Percentiles rank a stretch among this genome's conserved stretches.
Evolutionary conservation across 305 asterid genomes (phyloP).

Genomic region (Salvia sclarea): DNA sequence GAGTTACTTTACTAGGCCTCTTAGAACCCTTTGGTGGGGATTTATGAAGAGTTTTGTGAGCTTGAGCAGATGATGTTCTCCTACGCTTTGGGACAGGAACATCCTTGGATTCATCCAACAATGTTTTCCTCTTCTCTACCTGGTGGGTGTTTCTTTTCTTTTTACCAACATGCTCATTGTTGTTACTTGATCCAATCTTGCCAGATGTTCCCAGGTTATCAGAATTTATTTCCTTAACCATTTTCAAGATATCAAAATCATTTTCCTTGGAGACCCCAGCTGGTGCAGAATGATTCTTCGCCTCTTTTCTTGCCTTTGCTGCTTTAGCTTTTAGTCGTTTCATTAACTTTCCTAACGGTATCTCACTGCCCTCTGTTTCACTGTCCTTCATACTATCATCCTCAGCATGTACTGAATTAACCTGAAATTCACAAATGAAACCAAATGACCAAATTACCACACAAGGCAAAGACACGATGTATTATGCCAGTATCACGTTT

Average conservation of each 20-base stretch:
- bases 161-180: slow-evolving; percentile 50
- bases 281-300: slow-evolving; percentile 52
- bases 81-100: slow-evolving; percentile 78
- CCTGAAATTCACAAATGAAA: slow-evolving; percentile 49
- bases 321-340: slow-evolving; percentile 85
- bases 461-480: slow-evolving; percentile 19
- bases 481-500: slow-evolving; percentile 10
- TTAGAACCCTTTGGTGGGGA: slow-evolving; percentile 47
- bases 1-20: slow-evolving; percentile 34
- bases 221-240: slow-evolving; percentile 87
- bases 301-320: slow-evolving; percentile 76
- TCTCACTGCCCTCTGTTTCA: slow-evolving; percentile 92
- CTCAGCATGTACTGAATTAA: slow-evolving; percentile 55
- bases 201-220: slow-evolving; percentile 51
- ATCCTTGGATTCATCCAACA: slow-evolving; percentile 51
- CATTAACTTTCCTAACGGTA: slow-evolving; percentile 91
- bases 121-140: slow-evolving; percentile 62
- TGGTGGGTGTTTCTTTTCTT: slow-evolving; percentile 51
- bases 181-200: slow-evolving; percentile 74
- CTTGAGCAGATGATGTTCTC: slow-evolving; percentile 69
- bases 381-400: slow-evolving; percentile 83
- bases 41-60: slow-evolving; percentile 45
- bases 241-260: slow-evolving; percentile 75
- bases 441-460: slow-evolving; percentile 28
- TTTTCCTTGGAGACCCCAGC: slow-evolving; percentile 50